Conservation (phyloP, 2,329 filamentous ascomycete genomes). For the Calonectria pseudoturangicola region DNA sequence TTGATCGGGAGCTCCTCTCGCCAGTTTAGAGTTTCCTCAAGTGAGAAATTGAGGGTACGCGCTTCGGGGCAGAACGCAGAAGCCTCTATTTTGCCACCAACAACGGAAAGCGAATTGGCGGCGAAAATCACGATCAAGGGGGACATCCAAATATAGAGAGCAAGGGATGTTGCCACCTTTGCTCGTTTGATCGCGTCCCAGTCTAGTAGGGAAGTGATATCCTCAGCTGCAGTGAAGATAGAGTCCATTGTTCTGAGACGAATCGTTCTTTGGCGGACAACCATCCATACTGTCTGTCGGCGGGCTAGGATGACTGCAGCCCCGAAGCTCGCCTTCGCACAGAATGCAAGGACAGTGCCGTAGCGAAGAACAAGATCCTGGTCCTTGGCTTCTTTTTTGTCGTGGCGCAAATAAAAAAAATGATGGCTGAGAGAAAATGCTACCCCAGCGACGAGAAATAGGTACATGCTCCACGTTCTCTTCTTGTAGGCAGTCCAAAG, state of each 20-base stretch:
- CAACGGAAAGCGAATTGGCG: constrained; percentile 21
- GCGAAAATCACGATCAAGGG: constrained; percentile 12
- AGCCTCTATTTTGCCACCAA: not conserved
- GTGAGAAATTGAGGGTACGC: constrained; percentile 22
- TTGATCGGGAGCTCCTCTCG: not conserved
- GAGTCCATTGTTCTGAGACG: constrained; percentile 36
- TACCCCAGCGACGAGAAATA: no score
- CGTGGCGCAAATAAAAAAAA: no score
- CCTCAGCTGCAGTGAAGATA: constrained; percentile 26
- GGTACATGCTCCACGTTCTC: no score
- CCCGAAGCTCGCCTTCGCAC: constrained; percentile 51
- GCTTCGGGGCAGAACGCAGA: not conserved
- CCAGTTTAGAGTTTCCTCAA: not conserved
- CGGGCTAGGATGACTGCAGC: constrained; percentile 48
- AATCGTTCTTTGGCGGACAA: constrained; percentile 49
- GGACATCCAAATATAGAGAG: constrained; percentile 22
- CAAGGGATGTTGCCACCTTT: constrained; percentile 23
- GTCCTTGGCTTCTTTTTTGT: no score
- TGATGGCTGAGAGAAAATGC: no score
- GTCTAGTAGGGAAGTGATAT: constrained; percentile 20
- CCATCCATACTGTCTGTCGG: constrained; percentile 50
- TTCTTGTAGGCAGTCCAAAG: no score
- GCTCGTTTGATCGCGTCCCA: not conserved
- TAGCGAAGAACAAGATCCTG: constrained; percentile 17
- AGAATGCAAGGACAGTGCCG: constrained; percentile 45